Base-by-base conservation (phyloP, 345 rosid genomes). In the Euphorbia lathyris region DNA sequence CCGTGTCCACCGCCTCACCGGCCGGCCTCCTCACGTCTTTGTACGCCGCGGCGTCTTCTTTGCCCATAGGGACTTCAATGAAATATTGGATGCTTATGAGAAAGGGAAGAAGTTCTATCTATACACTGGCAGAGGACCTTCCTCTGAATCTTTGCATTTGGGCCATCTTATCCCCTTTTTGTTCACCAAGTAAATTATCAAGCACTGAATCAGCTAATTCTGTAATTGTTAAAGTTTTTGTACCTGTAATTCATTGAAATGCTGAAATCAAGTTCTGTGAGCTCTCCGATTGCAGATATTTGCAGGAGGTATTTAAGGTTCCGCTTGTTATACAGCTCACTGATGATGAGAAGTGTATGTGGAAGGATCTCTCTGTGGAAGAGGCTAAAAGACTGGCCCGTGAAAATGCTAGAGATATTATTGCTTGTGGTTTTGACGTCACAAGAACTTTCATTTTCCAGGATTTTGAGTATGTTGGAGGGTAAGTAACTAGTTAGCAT, bases 81-180 rank as follows among this genome's bases (percentile, higher is more conserved):
- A 90, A 65, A 83, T 91, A 51, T 66, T 94, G 81, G 90, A 90
- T 65, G 93, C 92, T 2, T 88, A 78, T 57, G 97, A 95, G 89
- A 78, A 67, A 58, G 98, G 97, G 20, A 84, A 92, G 53, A 90
- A 88, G 73, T 95, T 92, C 71, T 95, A 95, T 78, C 77, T 95
- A 30, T 95, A 92, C 60, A 92, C 99, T 0, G 97, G 99, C 7
- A 77, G 99, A 71, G 98, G 99, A 20, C 99, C 99, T 26, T 95
- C 99, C 40, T 95, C 99, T 23, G 96, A 88, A 79, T 90, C 98
- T 68, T 63, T 91, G 79, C 98, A 95, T 77, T 73, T 95, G 57
- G 98, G 99, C 9, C 97, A 95, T 77, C 86, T 95, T 78, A 67
- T 95, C 71, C 99, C 99, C 22, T 95, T 92, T 74, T 90, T 95